A percentile compares a stretch with the other conserved stretches of the same genome.
These are phyloP conservation scores for Raffaelea deltoideospora DNA, from an alignment of 2,329 filamentous ascomycete species.

Conservation along the genomic window DNA sequence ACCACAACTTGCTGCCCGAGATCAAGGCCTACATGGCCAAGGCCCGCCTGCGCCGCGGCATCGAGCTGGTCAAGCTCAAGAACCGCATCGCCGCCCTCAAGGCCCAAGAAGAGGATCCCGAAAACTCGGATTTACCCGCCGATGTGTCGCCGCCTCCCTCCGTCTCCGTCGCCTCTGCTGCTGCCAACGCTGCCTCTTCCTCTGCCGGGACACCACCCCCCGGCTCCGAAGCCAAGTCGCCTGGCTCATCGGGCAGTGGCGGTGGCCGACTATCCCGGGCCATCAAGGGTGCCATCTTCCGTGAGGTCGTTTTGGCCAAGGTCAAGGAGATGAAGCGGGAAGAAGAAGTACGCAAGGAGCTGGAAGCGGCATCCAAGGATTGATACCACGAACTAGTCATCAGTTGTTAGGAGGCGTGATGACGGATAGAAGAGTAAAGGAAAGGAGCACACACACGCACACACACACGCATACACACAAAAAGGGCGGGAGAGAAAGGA, in stretches of 20 bases:
- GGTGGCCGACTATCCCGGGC: constrained; percentile 31
- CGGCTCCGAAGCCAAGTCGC: constrained; percentile 4
- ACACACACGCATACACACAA: too few species aligned
- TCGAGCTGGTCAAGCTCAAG: constrained; percentile 89
- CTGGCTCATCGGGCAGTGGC: constrained; percentile 15
- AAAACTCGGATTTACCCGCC: constrained; percentile 58
- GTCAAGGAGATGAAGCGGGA: constrained; percentile 83
- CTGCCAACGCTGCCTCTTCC: constrained; percentile 5
- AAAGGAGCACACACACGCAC: too few species aligned
- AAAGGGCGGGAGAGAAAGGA: too few species aligned
- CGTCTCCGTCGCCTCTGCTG: constrained; percentile 12
- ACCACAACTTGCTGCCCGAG: constrained; percentile 95
- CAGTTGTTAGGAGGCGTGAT: too few species aligned
- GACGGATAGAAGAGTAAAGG: too few species aligned
- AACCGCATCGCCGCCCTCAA: constrained; percentile 93
- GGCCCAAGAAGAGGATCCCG: constrained; percentile 72
- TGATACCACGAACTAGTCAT: constrained; percentile 11
- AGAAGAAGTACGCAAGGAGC: constrained; percentile 57
- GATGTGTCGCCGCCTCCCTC: constrained; percentile 27
- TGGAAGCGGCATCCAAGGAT: constrained; percentile 40
- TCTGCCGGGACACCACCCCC: too few species aligned
- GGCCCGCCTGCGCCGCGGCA: constrained; percentile 78
- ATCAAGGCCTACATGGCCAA: constrained; percentile 89
- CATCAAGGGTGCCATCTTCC: constrained; percentile 63
- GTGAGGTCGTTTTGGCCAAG: constrained; percentile 87